Conservation (phyloP, 2,329 filamentous ascomycete genomes). For the Nemania sp. region DNA sequence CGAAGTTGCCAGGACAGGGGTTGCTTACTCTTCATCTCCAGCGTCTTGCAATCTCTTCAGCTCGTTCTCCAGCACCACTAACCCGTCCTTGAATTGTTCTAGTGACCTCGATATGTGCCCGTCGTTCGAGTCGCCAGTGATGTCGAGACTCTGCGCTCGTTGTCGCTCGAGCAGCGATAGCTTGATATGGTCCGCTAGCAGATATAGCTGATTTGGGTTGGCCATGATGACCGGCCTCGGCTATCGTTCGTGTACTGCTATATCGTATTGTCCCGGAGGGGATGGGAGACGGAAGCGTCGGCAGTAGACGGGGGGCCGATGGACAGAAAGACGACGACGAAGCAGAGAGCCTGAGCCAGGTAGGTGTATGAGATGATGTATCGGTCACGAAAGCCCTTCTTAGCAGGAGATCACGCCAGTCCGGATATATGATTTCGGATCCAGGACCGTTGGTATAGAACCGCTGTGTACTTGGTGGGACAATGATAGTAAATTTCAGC, state of each 20-base stretch:
- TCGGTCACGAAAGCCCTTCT: slow-evolving; percentile 2
- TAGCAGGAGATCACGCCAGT: not conserved
- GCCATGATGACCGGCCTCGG: slow-evolving; percentile 48
- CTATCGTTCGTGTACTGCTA: slow-evolving; percentile 7
- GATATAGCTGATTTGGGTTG: slow-evolving; percentile 77
- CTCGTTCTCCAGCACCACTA: slow-evolving; percentile 70
- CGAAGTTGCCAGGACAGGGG: slow-evolving; percentile 5
- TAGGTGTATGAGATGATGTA: no score
- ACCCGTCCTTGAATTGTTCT: slow-evolving; percentile 81
- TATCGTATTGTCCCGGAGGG: slow-evolving; percentile 10
- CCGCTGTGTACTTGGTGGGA: not conserved
- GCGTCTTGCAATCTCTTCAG: slow-evolving; percentile 65
- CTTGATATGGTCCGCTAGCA: slow-evolving; percentile 96
- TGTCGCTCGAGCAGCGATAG: slow-evolving; percentile 91
- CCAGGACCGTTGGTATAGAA: slow-evolving; percentile 6
- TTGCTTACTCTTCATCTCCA: slow-evolving; percentile 64
- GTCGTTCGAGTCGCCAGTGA: slow-evolving; percentile 81
- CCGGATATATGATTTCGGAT: not conserved
- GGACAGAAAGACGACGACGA: slow-evolving; percentile 10
- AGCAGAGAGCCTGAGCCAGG: not conserved
- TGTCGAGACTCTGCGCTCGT: slow-evolving; percentile 78
- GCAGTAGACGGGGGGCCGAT: slow-evolving; percentile 8
- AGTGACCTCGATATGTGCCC: slow-evolving; percentile 87
- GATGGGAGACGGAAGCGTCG: slow-evolving; percentile 11
- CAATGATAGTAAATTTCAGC: slow-evolving; percentile 8